Conservation (phyloP, 768 basidiomycete species). For the Russula sp. region DNA sequence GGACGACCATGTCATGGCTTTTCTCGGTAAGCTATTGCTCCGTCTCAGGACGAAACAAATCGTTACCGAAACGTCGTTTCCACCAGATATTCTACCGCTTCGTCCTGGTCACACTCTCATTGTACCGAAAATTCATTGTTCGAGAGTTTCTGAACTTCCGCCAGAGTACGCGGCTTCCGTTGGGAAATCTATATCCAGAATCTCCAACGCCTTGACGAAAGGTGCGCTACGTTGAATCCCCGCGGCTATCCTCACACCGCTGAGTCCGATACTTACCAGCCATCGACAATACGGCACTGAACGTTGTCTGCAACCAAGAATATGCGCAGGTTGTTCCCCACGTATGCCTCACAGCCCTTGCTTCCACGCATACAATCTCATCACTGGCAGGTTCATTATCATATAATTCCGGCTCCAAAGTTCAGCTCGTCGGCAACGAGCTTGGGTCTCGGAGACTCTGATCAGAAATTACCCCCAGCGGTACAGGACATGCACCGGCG, state of each 20-base stretch:
- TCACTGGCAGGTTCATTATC: slow-evolving; percentile 58
- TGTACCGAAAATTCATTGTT: slow-evolving; percentile 59
- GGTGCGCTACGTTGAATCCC: slow-evolving; percentile 36
- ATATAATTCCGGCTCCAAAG: slow-evolving; percentile 66
- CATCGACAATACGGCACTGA: slow-evolving; percentile 58
- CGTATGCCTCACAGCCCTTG: slow-evolving; percentile 35
- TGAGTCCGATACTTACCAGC: slow-evolving; percentile 36
- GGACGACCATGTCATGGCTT: slow-evolving; percentile 55
- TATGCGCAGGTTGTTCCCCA: slow-evolving; percentile 79
- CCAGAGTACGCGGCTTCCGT: slow-evolving; percentile 51
- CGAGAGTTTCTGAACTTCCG: slow-evolving; percentile 61
- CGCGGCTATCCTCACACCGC: neutral
- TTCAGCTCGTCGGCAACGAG: slow-evolving; percentile 29
- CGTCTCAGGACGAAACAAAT: neutral
- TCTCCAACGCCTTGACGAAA: slow-evolving; percentile 56
- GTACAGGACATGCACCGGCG: slow-evolving; percentile 50
- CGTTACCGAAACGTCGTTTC: neutral
- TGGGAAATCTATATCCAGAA: slow-evolving; percentile 53
- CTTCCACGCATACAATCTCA: neutral
- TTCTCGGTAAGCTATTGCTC: slow-evolving; percentile 44
- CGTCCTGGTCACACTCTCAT: slow-evolving; percentile 63
- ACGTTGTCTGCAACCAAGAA: slow-evolving; percentile 76
- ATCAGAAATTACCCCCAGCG: slow-evolving; percentile 33
- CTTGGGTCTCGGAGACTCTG: slow-evolving; percentile 11
- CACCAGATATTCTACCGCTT: slow-evolving; percentile 66